Evolutionary conservation across 805 yeast species (phyloP).

Genomic region (Wickerhamomyces bovis): DNA sequence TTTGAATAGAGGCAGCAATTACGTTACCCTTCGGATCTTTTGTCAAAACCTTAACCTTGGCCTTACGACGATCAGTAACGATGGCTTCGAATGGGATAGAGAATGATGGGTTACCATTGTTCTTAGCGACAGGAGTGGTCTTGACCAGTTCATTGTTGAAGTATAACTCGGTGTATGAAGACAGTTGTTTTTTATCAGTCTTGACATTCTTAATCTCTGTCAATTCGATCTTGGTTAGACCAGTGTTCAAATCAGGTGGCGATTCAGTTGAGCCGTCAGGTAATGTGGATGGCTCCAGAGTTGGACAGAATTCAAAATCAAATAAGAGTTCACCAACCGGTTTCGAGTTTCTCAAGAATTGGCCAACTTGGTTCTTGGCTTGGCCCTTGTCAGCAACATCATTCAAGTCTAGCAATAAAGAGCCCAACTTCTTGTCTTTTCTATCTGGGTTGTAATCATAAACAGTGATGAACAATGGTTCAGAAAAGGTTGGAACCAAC

Average conservation of each 20-base stretch:
- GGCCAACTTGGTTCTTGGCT: constrained; percentile 42
- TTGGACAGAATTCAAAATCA: constrained; percentile 72
- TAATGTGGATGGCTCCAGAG: constrained; percentile 49
- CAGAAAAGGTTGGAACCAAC: constrained; percentile 68
- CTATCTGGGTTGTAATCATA: constrained; percentile 75
- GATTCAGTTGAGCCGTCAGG: constrained; percentile 81
- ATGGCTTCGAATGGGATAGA: constrained; percentile 58
- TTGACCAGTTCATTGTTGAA: constrained; percentile 54
- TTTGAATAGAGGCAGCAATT: constrained; percentile 53
- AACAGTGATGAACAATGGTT: constrained; percentile 68
- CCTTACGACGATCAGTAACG: constrained; percentile 61
- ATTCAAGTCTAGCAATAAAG: constrained; percentile 67
- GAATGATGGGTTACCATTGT: constrained; percentile 64
- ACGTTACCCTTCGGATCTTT: constrained; percentile 55
- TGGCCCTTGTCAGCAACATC: constrained; percentile 48
- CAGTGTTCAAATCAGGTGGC: constrained; percentile 91
- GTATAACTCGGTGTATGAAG: constrained; percentile 67
- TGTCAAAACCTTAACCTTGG: constrained; percentile 62
- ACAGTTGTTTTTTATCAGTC: constrained; percentile 40
- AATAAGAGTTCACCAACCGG: constrained; percentile 70
- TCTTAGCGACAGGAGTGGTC: constrained; percentile 53
- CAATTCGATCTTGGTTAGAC: constrained; percentile 70
- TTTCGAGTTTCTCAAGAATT: constrained; percentile 75
- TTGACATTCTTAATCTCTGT: constrained; percentile 48
- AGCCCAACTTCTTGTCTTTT: constrained; percentile 78